Evolutionary conservation across 768 basidiomycete genomes (phyloP), one percentile per base, ranked within the genome.

Genomic region (Collybiopsis luxurians): DNA sequence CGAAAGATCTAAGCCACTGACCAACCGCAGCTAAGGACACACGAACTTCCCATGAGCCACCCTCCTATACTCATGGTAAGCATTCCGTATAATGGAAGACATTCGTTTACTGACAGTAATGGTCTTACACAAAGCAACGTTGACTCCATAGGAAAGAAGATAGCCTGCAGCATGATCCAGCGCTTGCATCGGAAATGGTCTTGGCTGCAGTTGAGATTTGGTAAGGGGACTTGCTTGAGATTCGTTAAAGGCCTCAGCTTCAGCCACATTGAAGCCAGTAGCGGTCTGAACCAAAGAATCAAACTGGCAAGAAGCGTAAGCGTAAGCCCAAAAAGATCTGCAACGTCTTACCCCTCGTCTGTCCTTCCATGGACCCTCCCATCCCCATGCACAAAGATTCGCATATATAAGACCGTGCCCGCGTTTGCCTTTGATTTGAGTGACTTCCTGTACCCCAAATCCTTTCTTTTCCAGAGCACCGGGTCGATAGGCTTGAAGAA

Each of bases 261-360:
- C 85, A 6, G 79, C 79, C n/a, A 70, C 63, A 52, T 84, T 85
- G 66, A 85, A 81, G 0, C 85, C 85, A 0, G 76, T 78, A 2
- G 82, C 82, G 0, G 81, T 84, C 68, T 87, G 84, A 0, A 85
- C 81, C 2, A 86, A 71, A 1, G 84, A 86, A 61, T 87, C 84
- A 55, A 86, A 86, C 83, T 85, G 58, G n/a, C 27, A 59, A n/a
- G 10, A 19, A 15, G n/a, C n/a, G 19, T 51, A 26, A 63, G 43
- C 21, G 6, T 26, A 7, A 28, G 39, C 36, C 19, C 17, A 28
- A 46, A 17, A 28, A n/a, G 26, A 44, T n/a, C n/a, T n/a, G n/a
- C n/a, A 42, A 19, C 2, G 6, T 64, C 72, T 51, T 65, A 82
- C 83, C 3, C 83, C 84, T 49, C 80, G 73, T 12, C 79, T 70